These are phyloP conservation scores for Salix brachista DNA, from an alignment of 345 rosid genomes.

Conservation along the genomic window DNA sequence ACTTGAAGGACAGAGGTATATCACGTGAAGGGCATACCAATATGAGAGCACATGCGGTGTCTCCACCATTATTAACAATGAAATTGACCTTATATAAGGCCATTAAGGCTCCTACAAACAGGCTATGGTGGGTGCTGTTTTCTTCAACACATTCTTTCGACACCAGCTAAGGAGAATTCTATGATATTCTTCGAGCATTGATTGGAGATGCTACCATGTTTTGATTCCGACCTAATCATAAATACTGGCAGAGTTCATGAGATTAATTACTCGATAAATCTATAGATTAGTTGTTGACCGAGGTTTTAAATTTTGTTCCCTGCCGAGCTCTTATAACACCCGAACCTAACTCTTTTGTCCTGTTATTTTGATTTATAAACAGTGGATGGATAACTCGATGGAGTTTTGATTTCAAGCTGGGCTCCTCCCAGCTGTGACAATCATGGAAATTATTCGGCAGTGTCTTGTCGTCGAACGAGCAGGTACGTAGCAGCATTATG, in stretches of 20 bases:
- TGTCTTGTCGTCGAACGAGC: background rate
- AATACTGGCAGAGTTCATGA: background rate
- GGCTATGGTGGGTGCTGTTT: slow-evolving; percentile 6
- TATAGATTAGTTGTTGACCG: background rate
- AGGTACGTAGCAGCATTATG: background rate
- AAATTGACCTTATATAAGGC: slow-evolving; percentile 2
- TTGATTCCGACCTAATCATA: background rate
- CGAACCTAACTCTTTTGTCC: background rate
- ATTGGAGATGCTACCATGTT: background rate
- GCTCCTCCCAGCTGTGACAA: background rate
- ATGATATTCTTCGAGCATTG: background rate
- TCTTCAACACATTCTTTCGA: slow-evolving; percentile 8
- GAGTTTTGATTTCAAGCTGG: background rate
- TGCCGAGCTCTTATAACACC: background rate
- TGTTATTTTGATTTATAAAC: background rate
- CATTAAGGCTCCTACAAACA: background rate
- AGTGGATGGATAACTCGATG: background rate
- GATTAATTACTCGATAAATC: background rate
- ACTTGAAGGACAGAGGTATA: background rate
- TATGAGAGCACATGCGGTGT: slow-evolving; percentile 26
- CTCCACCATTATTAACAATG: slow-evolving; percentile 10
- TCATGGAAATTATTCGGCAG: background rate
- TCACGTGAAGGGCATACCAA: background rate
- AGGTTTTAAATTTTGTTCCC: background rate
- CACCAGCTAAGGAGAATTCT: background rate